These are phyloP conservation scores for Leavenworthia alabamica DNA, from an alignment of 345 rosid species.

Conservation along the genomic window DNA sequence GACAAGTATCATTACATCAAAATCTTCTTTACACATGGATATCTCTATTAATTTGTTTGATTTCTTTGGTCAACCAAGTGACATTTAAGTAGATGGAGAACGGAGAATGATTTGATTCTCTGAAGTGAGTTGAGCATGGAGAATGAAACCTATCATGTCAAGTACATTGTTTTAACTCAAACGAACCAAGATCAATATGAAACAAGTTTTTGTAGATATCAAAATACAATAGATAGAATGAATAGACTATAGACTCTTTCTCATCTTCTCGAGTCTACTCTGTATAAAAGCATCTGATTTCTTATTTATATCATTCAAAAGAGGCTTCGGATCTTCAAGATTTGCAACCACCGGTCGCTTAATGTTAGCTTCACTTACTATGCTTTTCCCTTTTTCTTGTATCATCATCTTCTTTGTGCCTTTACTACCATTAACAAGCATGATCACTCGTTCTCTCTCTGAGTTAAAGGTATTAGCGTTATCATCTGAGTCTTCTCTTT, in stretches of 20 bases:
- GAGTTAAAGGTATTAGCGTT: neutral
- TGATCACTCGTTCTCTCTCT: constrained; percentile 19
- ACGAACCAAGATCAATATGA: neutral
- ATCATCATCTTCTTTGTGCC: constrained; percentile 3
- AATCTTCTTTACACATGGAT: neutral
- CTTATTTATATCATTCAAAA: constrained; percentile 18
- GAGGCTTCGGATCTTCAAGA: neutral
- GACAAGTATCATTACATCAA: no score
- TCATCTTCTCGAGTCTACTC: constrained; percentile 25
- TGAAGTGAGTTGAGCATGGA: neutral
- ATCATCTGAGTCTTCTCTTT: constrained; percentile 30
- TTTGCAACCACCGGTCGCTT: neutral
- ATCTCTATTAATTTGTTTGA: neutral
- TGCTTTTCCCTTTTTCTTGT: neutral
- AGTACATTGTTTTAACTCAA: neutral
- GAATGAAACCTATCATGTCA: neutral
- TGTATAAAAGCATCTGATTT: constrained; percentile 23
- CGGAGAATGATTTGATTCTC: neutral
- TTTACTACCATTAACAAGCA: constrained; percentile 6
- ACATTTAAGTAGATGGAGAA: no score
- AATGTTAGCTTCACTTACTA: neutral
- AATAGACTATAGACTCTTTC: constrained; percentile 14
- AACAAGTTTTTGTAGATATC: neutral
- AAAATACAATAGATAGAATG: neutral
- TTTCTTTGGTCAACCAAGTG: neutral